Evolutionary conservation across 2,329 filamentous ascomycete genomes (phyloP), one percentile per base, ranked within the genome.

Genomic region (Ophiostoma tasmaniense): DNA sequence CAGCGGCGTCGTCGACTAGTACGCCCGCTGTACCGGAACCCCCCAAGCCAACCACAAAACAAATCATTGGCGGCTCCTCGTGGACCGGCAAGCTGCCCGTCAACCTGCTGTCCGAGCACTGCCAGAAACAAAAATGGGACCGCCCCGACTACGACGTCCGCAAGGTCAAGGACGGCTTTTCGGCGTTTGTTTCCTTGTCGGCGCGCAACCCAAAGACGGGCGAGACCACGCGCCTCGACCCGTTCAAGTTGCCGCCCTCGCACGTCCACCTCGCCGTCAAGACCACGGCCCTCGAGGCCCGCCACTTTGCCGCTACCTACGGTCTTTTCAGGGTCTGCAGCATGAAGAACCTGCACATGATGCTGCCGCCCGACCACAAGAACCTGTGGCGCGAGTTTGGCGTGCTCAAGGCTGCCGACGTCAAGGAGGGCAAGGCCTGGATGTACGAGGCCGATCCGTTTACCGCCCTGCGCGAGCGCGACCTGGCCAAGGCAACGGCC

Each of bases 51-150:
- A 88, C 88, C 1, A 84, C 85, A 62, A 89, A 90, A 78, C 92
- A 96, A 74, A 82, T 99, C 73, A 96, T 99, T 75, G 95, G 93
- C 59, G 95, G 95, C 66, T 88, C 92, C 70, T 97, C 93, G 74
- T 99, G 95, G 95, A 99, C 95, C 0, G 95, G 95, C 55, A 99
- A 99, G 78, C 82, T 99, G 39, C 95, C 95, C 1, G 91, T 97
- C 72, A 97, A 96, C 76, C 84, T 98, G 75, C 86, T 98, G 72
- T 92, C 91, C 45, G 95, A 98, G 82, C 91, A 96, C 79, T 97
- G 93, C 75, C 93, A 97, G 80, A 96, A 94, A 78, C 91, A 96
- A 78, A 92, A 92, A 77, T 99, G 95, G 95, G 91, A 92, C 73
- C 94, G 89, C 77, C 94, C 94, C 1, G 93, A 96, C 72, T 99